phyloP scores from a whole-genome alignment of 2,329 filamentous ascomycete genomes.

The Apiospora saccharicola region DNA sequence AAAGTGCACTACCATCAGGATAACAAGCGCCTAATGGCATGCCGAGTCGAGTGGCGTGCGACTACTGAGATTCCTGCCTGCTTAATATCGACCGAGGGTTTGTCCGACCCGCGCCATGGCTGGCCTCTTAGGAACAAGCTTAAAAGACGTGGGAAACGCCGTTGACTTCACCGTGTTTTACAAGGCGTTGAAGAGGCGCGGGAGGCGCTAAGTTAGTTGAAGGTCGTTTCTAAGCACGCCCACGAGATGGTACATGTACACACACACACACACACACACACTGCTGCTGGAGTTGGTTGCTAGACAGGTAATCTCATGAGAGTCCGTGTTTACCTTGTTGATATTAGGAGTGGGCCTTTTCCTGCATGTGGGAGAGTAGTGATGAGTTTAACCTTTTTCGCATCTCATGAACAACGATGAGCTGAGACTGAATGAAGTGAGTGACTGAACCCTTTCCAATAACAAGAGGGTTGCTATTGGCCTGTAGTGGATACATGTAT shows the following conservation, averaged over 20 bases:
- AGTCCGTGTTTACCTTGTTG: slow-evolving; percentile 14
- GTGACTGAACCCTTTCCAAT: slow-evolving; percentile 1
- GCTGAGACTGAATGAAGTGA: slow-evolving; percentile 9
- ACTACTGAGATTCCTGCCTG: slow-evolving; percentile 23
- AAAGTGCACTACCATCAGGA: background rate
- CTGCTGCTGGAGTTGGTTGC: background rate
- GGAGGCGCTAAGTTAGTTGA: slow-evolving; percentile 17
- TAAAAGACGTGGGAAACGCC: slow-evolving; percentile 23
- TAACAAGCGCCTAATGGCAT: slow-evolving; percentile 11
- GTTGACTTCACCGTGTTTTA: slow-evolving; percentile 26
- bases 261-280: too few relatives aligned
- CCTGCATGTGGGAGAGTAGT: slow-evolving; percentile 14
- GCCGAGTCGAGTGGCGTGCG: slow-evolving; percentile 6
- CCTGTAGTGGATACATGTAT: background rate
- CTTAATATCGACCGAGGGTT: slow-evolving; percentile 41
- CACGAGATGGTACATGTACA: too few relatives aligned
- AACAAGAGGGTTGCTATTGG: background rate
- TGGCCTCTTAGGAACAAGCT: slow-evolving; percentile 28
- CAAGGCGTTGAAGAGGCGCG: slow-evolving; percentile 18
- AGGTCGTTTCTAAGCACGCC: background rate
- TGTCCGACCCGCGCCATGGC: slow-evolving; percentile 37
- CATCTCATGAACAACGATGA: slow-evolving; percentile 3
- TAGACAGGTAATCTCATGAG: slow-evolving; percentile 11
- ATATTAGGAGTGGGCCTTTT: slow-evolving; percentile 15
- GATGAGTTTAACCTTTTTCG: slow-evolving; percentile 17